phyloP scores from a whole-genome alignment of 345 rosid genomes.

The Gossypium arboreum region DNA sequence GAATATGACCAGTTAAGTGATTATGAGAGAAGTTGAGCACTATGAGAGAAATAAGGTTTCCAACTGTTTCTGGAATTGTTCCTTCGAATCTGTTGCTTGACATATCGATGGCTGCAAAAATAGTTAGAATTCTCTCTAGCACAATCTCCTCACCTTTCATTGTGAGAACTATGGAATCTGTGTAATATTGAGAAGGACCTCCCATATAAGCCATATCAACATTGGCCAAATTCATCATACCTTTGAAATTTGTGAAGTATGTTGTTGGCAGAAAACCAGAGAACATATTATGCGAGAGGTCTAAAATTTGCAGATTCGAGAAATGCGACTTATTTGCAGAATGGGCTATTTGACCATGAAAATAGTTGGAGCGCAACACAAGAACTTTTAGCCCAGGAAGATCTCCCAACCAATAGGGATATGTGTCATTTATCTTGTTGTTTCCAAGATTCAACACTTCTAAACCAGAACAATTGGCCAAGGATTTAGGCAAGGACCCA shows the following conservation, averaged over 20 bases:
- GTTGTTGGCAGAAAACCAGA: background rate
- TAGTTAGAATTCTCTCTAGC: conserved; percentile 7
- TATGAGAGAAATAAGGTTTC: background rate
- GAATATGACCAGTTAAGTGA: background rate
- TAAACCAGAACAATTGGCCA: too few species aligned
- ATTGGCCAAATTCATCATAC: background rate
- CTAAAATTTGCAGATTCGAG: background rate
- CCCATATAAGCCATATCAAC: background rate
- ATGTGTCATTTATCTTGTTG: background rate
- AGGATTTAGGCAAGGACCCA: too few species aligned
- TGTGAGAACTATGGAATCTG: background rate
- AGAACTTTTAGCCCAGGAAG: background rate
- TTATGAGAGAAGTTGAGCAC: conserved; percentile 3
- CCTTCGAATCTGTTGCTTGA: conserved; percentile 18
- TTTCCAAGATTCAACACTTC: too few species aligned
- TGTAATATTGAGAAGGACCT: too few species aligned
- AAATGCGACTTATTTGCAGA: background rate
- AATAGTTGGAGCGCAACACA: background rate
- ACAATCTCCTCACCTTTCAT: background rate
- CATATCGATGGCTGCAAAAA: conserved; percentile 21
- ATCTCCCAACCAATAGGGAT: background rate
- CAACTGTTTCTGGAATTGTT: background rate
- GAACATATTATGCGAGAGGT: background rate
- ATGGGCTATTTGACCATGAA: background rate
- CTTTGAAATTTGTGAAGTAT: background rate